Evolutionary conservation across 768 basidiomycete genomes (phyloP), one percentile per base, ranked within the genome.

Genomic region (Amanita phalloides): DNA sequence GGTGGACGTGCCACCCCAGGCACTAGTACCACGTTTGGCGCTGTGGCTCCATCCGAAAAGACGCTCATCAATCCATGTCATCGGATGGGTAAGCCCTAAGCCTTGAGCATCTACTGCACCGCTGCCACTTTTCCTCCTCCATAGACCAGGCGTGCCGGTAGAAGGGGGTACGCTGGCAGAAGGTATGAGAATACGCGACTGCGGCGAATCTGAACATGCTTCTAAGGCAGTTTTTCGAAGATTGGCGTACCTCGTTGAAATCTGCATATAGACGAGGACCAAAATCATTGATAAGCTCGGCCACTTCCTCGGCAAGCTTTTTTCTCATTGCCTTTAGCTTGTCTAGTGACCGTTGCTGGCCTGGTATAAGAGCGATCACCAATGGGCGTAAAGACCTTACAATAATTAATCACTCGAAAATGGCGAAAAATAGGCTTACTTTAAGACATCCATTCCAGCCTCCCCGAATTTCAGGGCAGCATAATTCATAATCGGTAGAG

Each of bases 401-500:
- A 54, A 50, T 45, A 55, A 53, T 33, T 33, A 48, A 47, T 46
- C 28, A 44, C 30, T 13, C 30, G 53, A 23, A 8, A 21, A 11
- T 25, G 9, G 9, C 17, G n/a, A 9, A n/a, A 32, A 37, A 21
- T 26, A 10, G 4, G 68, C 86, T 58, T 59, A 94, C 93, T 97
- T 97, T 49, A 93, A 74, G 25, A 98, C 92, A 60, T 98, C 95
- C 81, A 96, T 85, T 21, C 94, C 95, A 32, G 94, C 95, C 65
- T 98, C 95, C 39, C 95, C 95, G 60, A 98, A 98, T 66, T 96
- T 95, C 48, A 98, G 77, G 5, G 95, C 90, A 4, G 91, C 90
- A 61, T 86, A 90, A 51, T 89, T 93, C 72, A 95, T 85, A 64
- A 90, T 80, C 11, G 95, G 95, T 28, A 97, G 66, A 2, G 81